phyloP scores from a whole-genome alignment of 345 rosid species.

The Luvunga scandens region DNA sequence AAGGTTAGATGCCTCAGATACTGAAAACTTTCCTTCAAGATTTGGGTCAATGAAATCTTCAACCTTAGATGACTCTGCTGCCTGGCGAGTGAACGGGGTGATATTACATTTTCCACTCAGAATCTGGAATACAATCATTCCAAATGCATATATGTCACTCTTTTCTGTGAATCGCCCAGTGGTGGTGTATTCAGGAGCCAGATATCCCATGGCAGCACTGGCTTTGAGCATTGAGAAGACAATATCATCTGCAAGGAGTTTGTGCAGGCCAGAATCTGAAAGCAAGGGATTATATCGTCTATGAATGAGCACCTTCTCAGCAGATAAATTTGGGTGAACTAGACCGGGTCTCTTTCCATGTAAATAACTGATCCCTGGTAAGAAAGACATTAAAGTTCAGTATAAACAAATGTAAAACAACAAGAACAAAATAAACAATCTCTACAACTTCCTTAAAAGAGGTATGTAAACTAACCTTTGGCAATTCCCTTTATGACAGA shows the following conservation, averaged over 20 bases:
- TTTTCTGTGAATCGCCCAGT: slow-evolving; percentile 91
- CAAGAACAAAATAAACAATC: not conserved
- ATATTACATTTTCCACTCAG: slow-evolving; percentile 67
- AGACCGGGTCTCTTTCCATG: slow-evolving; percentile 71
- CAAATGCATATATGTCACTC: slow-evolving; percentile 86
- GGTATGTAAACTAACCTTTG: slow-evolving; percentile 47
- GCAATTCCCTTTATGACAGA: slow-evolving; percentile 81
- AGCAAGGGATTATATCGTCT: slow-evolving; percentile 65
- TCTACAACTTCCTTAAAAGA: not conserved
- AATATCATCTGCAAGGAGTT: slow-evolving; percentile 82
- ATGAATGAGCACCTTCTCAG: slow-evolving; percentile 78
- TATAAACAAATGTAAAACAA: not conserved
- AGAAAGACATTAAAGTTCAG: slow-evolving; percentile 3
- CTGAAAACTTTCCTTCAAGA: slow-evolving; percentile 55
- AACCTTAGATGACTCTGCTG: slow-evolving; percentile 49
- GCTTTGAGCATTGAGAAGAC: slow-evolving; percentile 89
- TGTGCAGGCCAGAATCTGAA: slow-evolving; percentile 81
- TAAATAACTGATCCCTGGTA: slow-evolving; percentile 69
- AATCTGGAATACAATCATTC: slow-evolving; percentile 70
- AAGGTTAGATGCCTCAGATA: slow-evolving; percentile 58
- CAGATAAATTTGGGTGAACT: slow-evolving; percentile 82
- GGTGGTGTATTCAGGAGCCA: slow-evolving; percentile 88
- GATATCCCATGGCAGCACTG: slow-evolving; percentile 98
- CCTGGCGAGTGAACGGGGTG: slow-evolving; percentile 42
- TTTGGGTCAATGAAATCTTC: slow-evolving; percentile 66